Evolutionary conservation across 78 protist species (phyloP).

Genomic region (Chrysochromulina tobinii): DNA sequence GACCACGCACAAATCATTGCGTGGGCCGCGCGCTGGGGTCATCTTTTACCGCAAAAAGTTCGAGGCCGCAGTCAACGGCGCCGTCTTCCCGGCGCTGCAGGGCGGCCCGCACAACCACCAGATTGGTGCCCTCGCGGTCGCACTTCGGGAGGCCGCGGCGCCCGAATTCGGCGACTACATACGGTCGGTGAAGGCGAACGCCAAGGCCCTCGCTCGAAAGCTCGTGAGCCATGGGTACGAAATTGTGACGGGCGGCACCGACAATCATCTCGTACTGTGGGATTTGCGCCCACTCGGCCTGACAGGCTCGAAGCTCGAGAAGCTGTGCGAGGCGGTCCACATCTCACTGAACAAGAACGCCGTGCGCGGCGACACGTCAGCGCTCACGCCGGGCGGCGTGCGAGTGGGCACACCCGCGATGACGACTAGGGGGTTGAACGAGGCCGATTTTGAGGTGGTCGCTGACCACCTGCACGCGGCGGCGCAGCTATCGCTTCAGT

Average conservation of each 20-base stretch:
- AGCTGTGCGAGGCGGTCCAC: conserved; percentile 75
- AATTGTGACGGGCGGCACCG: conserved; percentile 95
- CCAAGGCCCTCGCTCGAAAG: conserved; percentile 74
- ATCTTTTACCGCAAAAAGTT: conserved; percentile 92
- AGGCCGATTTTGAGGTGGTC: conserved; percentile 81
- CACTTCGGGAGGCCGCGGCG: conserved; percentile 79
- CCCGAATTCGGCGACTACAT: conserved; percentile 88
- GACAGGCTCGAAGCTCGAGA: conserved; percentile 92
- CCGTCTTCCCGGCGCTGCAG: conserved; percentile 95
- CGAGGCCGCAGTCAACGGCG: conserved; percentile 48
- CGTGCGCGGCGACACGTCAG: conserved; percentile 90
- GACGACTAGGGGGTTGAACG: conserved; percentile 91
- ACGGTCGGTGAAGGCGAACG: conserved; percentile 78
- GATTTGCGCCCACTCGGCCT: conserved; percentile 34
- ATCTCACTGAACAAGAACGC: conserved; percentile 98
- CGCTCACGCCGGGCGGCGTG: conserved; percentile 80
- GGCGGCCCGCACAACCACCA: conserved; percentile 99
- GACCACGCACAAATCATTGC: conserved; percentile 99
- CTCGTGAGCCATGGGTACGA: conserved; percentile 83
- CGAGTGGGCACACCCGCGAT: conserved; percentile 90
- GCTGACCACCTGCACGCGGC: conserved; percentile 87
- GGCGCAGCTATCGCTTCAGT: conserved; percentile 62
- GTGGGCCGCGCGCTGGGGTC: conserved; percentile 99
- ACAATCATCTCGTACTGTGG: conserved; percentile 89
- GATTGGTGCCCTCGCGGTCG: conserved; percentile 95